phyloP scores from a whole-genome alignment of 2,329 filamentous ascomycete species.

The Botrytis elliptica region DNA sequence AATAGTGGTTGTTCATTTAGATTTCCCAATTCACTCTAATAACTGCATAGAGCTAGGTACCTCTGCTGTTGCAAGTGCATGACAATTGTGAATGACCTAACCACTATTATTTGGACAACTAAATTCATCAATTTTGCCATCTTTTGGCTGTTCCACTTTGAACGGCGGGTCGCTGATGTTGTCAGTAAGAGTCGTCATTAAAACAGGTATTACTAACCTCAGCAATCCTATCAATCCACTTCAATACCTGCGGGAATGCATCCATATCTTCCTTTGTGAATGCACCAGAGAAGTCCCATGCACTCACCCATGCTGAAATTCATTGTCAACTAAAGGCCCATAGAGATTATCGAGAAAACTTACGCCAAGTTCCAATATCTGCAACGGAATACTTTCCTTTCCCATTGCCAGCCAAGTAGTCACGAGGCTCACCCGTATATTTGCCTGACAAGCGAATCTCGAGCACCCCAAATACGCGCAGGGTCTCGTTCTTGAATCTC shows the following conservation, averaged over 20 bases:
- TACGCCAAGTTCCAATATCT: slow-evolving; percentile 50
- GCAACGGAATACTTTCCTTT: slow-evolving; percentile 55
- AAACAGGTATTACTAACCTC: slow-evolving; percentile 27
- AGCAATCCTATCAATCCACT: slow-evolving; percentile 54
- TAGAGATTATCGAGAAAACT: neutral
- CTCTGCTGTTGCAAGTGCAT: neutral
- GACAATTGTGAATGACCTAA: neutral
- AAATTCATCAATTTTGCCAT: slow-evolving; percentile 17
- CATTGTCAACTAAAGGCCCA: neutral
- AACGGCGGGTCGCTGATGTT: slow-evolving; percentile 24
- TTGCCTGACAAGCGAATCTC: slow-evolving; percentile 53
- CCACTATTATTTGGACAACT: neutral
- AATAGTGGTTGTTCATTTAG: neutral
- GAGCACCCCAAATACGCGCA: slow-evolving; percentile 54
- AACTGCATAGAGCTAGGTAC: neutral
- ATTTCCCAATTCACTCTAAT: neutral
- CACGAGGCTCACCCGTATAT: slow-evolving; percentile 48
- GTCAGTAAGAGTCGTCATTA: neutral
- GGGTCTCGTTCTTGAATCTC: slow-evolving; percentile 51
- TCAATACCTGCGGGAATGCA: slow-evolving; percentile 50
- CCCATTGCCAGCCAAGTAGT: slow-evolving; percentile 53
- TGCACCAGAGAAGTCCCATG: slow-evolving; percentile 44
- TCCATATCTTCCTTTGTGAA: slow-evolving; percentile 49
- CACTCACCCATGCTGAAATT: slow-evolving; percentile 45
- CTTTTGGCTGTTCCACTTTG: slow-evolving; percentile 36